These are phyloP conservation scores for Aphanomyces stellatus DNA, from an alignment of 352 stramenopile genomes.

Conservation along the genomic window DNA sequence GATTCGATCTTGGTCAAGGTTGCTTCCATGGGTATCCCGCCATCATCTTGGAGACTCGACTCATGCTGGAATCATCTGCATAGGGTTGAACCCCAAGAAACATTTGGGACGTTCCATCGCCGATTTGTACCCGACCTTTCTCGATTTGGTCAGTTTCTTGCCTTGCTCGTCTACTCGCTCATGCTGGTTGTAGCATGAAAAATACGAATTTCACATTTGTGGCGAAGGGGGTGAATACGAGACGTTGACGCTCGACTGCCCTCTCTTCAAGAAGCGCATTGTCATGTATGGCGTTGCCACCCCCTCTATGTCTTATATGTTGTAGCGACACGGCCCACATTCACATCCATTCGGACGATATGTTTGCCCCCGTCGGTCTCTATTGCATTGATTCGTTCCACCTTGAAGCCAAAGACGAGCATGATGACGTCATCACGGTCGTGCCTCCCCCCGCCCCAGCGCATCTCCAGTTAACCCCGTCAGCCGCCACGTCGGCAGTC, in stretches of 20 bases:
- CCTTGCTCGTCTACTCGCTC: background rate
- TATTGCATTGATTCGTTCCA: slow-evolving; percentile 87
- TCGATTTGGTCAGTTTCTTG: slow-evolving; percentile 58
- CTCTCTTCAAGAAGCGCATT: slow-evolving; percentile 91
- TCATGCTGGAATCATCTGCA: background rate
- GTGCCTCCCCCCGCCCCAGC: background rate
- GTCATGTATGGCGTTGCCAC: slow-evolving; percentile 51
- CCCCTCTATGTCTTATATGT: slow-evolving; percentile 5
- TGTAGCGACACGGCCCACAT: slow-evolving; percentile 84
- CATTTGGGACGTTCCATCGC: slow-evolving; percentile 82
- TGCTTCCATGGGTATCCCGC: slow-evolving; percentile 70
- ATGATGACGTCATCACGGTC: background rate
- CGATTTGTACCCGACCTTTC: slow-evolving; percentile 83
- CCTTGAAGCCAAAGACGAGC: slow-evolving; percentile 74
- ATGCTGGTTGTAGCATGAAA: slow-evolving; percentile 55
- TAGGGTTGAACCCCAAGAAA: slow-evolving; percentile 65
- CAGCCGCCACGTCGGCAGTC: too few relatives aligned
- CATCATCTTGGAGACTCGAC: background rate
- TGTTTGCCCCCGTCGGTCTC: slow-evolving; percentile 88
- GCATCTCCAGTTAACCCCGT: background rate
- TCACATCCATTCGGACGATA: slow-evolving; percentile 88
- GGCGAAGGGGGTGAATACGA: slow-evolving; percentile 99
- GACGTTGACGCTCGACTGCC: slow-evolving; percentile 97
- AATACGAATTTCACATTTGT: slow-evolving; percentile 97
- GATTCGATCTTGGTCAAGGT: slow-evolving; percentile 96